Evolutionary conservation across 768 basidiomycete genomes (phyloP), one percentile per base, ranked within the genome.

Genomic region (Boletus rubroflammeus): DNA sequence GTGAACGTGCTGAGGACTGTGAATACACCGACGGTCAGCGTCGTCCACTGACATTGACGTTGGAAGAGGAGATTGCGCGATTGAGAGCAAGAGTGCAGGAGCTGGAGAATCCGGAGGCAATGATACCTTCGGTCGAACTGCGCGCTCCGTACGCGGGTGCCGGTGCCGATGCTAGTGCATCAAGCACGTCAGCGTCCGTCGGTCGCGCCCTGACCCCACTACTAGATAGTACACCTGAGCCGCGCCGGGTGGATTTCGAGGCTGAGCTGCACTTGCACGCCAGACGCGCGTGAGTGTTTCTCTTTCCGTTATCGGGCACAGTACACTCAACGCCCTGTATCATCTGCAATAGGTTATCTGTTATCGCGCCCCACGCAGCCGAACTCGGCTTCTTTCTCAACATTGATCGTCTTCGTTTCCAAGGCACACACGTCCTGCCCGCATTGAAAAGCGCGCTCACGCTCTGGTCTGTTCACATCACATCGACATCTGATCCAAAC

Each of bases 321-420:
- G 23, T 17, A 2, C 23, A 15, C 56, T 62, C 29, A 54, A 42
- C 13, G 21, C 17, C 38, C 15, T 19, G 36, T 35, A 14, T 44
- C 42, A 13, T 38, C n/a, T 42, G 9, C 23, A 9, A 40, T 54
- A 70, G 69, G 9, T 29, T 70, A 43, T 52, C 60, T 23, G 40
- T 53, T 26, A 84, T 92, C 62, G 65, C 83, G 11, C 80, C 78
- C 15, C 76, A 87, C 59, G 76, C 80, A 0, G 65, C 73, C 34
- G 78, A 83, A 59, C 76, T 88, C 53, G 85, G 85, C 5, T 83
- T 90, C 62, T 90, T 89, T 67, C 79, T 91, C 51, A 68, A 82
- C 57, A 42, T 70, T 3, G 58, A 68, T 6, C 77, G 82, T 4
- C 81, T 87, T 52, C 71, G 73, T 5, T 63, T 72, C 38, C 62